Base-by-base conservation (phyloP, 495 filamentous ascomycete species). In the Elasticomyces elasticus region DNA sequence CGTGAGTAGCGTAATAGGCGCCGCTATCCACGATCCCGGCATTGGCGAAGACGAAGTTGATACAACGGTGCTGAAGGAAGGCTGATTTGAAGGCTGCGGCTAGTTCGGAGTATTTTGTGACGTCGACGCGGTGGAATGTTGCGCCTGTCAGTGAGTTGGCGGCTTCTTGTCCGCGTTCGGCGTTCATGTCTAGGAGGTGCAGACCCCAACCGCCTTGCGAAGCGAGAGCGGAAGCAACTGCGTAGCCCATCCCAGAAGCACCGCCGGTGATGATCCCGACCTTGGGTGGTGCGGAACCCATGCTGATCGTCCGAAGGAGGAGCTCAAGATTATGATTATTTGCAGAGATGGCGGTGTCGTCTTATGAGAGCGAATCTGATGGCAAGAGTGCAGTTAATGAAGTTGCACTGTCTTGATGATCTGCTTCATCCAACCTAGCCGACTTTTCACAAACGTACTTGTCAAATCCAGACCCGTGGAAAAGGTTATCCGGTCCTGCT, bases 21-120 rank as follows among this genome's bases (percentile, higher is more conserved):
- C 54, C 54, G 2, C 57, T 35, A 37, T 65, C 63, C 7, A 66
- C 59, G 19, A 68, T 62, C 1, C 65, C 65, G 11, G 65, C 65
- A 40, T 68, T 68, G 2, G 65, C 65, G 40, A 59, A 66, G 41
- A 68, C 65, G 49, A 66, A 68, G 49, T 66, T 59, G 20, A 68
- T 25, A 13, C 42, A 44, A n/a, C 59, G 52, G 25, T 49, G 42
- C 1, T 38, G 25, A 24, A 62, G 44, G 46, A 64, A 68, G 9
- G 55, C 52, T 1, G 17, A 27, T n/a, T 63, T 56, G 30, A 66
- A 68, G 9, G 62, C 54, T 23, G 20, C 33, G 7, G 49, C 37
- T 12, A 68, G 62, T 1, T 66, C 64, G 49, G 63, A 66, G 30
- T 68, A 66, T 22, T 55, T 25, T 1, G 53, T 62, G 5, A 63